Base-by-base conservation (phyloP, 192 early-diverging fungal genomes). In the Backusella mclennaniae region DNA sequence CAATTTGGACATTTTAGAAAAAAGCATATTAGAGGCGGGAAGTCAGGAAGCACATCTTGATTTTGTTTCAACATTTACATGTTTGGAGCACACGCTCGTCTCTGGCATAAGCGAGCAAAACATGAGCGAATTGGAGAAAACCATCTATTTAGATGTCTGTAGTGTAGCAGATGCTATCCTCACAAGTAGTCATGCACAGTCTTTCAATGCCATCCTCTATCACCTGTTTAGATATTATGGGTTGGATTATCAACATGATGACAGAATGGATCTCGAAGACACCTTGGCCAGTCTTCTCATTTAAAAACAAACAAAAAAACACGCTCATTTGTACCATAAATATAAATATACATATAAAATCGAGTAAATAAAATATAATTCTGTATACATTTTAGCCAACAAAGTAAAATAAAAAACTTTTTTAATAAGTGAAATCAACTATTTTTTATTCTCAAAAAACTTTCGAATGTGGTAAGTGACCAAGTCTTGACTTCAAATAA, bases 121-220 rank as follows among this genome's bases (percentile, higher is more conserved):
- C 17, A 29, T n/a, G 44, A 63, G 26, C 26, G 71, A 53, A 15
- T 23, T 56, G 6, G 71, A 73, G 31, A 49, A 73, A 56, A n/a
- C 29, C 12, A 73, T 73, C 23, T 73, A 56, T 73, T 21, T 73
- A 8, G 26, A 56, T 49, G 46, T 73, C 31, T 73, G 71, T 15
- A 56, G 23, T 2, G 31, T 73, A 36, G 71, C 71, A 19, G 71
- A 73, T 56, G 29, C 46, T 35, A 52, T 73, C 29, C 36, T 73
- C 11, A 35, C 71, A n/a, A 73, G 52, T 56, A 33, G 19, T 23
- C 46, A 52, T 73, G 36, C 69, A 42, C 69, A 70, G 36, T 36
- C 69, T 12, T 70, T 70, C 26, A 70, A 36, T 70, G 36, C 36
- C 2, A 23, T 70, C 9, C 36, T 70, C 4, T 70, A 23, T 38